Conservation (phyloP, 345 rosid species). For the Abelmoschus esculentus region DNA sequence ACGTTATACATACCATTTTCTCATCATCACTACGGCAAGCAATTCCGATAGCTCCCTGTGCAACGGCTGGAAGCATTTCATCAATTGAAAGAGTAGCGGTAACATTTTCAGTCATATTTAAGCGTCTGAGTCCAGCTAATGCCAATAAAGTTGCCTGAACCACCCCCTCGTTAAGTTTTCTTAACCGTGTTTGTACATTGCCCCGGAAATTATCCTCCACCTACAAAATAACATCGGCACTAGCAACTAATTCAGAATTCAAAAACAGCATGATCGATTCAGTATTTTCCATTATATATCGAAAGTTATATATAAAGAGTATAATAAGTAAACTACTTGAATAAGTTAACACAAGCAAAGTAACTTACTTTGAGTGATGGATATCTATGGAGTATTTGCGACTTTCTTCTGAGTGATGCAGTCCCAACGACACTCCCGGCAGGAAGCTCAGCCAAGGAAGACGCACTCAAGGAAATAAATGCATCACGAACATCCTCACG, state of each 20-base stretch:
- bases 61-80: slow-evolving; percentile 99
- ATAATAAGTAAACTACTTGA: not conserved
- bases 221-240: slow-evolving; percentile 28
- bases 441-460: slow-evolving; percentile 73
- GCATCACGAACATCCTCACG: slow-evolving; percentile 99
- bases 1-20: slow-evolving; percentile 55
- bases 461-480: slow-evolving; percentile 55
- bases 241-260: not conserved
- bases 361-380: slow-evolving; percentile 63
- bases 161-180: slow-evolving; percentile 76
- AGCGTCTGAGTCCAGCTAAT: slow-evolving; percentile 91
- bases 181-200: slow-evolving; percentile 87
- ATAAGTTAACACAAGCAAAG: not conserved
- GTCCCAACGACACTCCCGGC: slow-evolving; percentile 85
- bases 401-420: slow-evolving; percentile 95
- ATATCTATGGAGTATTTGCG: slow-evolving; percentile 84
- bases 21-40: slow-evolving; percentile 79
- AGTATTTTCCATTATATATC: not conserved
- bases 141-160: slow-evolving; percentile 91
- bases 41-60: slow-evolving; percentile 98
- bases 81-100: slow-evolving; percentile 63
- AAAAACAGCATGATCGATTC: not conserved
- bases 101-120: slow-evolving; percentile 83
- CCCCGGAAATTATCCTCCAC: slow-evolving; percentile 90
- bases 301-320: not conserved